Conservation (phyloP, 2,329 filamentous ascomycete species). For the Fusarium sp. region DNA sequence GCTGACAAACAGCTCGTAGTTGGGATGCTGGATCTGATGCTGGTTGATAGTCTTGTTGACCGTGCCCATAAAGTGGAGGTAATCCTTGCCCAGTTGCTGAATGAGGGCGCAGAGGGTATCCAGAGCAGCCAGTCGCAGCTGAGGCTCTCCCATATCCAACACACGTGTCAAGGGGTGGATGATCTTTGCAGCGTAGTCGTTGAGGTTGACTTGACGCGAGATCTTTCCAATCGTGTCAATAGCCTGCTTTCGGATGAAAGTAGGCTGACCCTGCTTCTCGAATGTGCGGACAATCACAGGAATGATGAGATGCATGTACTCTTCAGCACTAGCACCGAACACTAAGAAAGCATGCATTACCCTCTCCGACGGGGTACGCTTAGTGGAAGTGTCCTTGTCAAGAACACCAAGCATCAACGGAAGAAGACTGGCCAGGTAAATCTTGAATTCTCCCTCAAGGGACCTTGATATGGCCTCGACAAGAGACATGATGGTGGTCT, state of each 20-base stretch:
- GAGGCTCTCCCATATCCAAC: constrained; percentile 77
- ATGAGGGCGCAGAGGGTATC: constrained; percentile 96
- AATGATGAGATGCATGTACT: constrained; percentile 99
- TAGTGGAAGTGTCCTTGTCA: constrained; percentile 82
- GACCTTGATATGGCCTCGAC: constrained; percentile 95
- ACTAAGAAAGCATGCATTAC: constrained; percentile 96
- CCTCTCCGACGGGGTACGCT: constrained; percentile 85
- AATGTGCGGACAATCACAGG: constrained; percentile 95
- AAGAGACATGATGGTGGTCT: constrained; percentile 90
- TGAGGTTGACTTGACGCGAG: constrained; percentile 95
- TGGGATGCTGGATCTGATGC: constrained; percentile 87
- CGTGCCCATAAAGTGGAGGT: constrained; percentile 91
- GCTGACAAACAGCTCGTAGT: constrained; percentile 91
- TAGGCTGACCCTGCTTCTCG: constrained; percentile 85
- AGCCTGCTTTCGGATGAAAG: constrained; percentile 83
- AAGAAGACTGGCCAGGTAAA: constrained; percentile 88
- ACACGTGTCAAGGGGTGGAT: constrained; percentile 92
- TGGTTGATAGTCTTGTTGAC: constrained; percentile 87
- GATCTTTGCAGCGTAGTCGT: constrained; percentile 95
- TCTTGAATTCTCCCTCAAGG: constrained; percentile 97
- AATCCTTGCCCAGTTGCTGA: constrained; percentile 95
- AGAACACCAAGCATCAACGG: constrained; percentile 95
- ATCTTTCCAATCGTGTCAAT: constrained; percentile 96
- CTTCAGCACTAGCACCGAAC: constrained; percentile 94
- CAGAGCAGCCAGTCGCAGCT: constrained; percentile 83